These are phyloP conservation scores for Arthrinium puccinioides DNA, from an alignment of 2,329 filamentous ascomycete genomes.

Conservation along the genomic window DNA sequence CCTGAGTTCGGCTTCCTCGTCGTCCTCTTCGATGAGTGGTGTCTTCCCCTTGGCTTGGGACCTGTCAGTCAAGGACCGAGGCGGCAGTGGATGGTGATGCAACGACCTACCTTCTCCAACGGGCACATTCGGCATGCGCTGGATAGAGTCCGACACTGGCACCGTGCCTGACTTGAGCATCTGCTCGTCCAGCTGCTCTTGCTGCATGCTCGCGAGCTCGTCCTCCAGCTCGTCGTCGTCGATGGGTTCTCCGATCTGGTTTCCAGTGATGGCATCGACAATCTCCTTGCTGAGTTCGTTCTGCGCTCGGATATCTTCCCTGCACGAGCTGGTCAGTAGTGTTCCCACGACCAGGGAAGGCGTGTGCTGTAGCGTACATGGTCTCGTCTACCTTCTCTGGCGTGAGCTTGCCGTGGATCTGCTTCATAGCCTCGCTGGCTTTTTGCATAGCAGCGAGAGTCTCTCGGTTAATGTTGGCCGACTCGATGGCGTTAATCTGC, in stretches of 20 bases:
- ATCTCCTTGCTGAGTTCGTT: constrained; percentile 93
- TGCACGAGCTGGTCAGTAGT: constrained; percentile 27
- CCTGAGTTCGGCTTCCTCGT: constrained; percentile 90
- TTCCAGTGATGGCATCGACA: constrained; percentile 71
- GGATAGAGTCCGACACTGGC: constrained; percentile 71
- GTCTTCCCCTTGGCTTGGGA: constrained; percentile 37
- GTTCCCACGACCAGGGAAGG: not conserved
- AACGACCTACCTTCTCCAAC: constrained; percentile 67
- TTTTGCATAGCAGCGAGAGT: constrained; percentile 91
- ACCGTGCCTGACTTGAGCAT: constrained; percentile 87
- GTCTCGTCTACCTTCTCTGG: constrained; percentile 92
- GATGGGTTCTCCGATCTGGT: constrained; percentile 57
- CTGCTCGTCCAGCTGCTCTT: constrained; percentile 86
- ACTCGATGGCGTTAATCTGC: constrained; percentile 94
- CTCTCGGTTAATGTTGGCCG: constrained; percentile 97
- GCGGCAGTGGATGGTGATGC: not conserved
- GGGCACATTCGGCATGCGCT: constrained; percentile 67
- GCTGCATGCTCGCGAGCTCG: constrained; percentile 80
- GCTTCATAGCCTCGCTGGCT: constrained; percentile 83
- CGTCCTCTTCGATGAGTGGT: constrained; percentile 64
- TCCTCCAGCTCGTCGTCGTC: constrained; percentile 84
- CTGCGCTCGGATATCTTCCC: constrained; percentile 86
- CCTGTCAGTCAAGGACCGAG: constrained; percentile 6
- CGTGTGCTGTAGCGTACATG: constrained; percentile 59
- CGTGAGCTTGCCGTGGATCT: constrained; percentile 84